phyloP scores from a whole-genome alignment of 768 basidiomycete species.

The Pleurotus pulmonarius region DNA sequence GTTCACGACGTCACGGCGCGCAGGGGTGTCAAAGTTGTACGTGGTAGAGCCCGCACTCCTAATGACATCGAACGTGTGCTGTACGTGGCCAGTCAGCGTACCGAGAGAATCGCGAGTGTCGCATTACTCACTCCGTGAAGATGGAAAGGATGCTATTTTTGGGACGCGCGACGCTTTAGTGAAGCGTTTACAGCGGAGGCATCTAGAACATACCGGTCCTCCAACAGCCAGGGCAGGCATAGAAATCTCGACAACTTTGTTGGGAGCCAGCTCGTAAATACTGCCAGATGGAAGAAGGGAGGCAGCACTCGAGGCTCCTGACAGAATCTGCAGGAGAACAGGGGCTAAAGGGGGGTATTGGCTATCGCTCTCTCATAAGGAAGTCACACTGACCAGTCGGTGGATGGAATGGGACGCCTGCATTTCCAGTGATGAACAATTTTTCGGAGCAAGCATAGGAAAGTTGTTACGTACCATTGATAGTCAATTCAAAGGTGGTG shows the following conservation, averaged over 20 bases:
- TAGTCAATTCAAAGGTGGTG: constrained; percentile 14
- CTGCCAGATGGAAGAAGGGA: constrained; percentile 46
- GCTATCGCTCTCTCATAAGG: too few relatives aligned
- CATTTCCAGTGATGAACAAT: too few relatives aligned
- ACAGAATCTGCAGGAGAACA: constrained; percentile 56
- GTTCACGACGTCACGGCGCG: constrained; percentile 48
- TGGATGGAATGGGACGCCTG: too few relatives aligned
- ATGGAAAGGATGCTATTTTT: constrained; percentile 35
- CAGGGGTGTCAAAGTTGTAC: constrained; percentile 49
- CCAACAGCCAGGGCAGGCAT: constrained; percentile 30
- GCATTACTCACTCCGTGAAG: constrained; percentile 27
- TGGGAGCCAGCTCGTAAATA: constrained; percentile 41
- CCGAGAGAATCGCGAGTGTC: too few relatives aligned
- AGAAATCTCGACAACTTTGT: constrained; percentile 33
- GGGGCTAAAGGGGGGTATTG: too few relatives aligned
- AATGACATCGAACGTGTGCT: constrained; percentile 45
- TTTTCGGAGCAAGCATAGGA: neutral
- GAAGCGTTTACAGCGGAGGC: too few relatives aligned
- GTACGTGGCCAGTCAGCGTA: neutral
- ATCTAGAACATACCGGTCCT: constrained; percentile 27
- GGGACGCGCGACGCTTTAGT: neutral
- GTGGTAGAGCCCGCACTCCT: constrained; percentile 31
- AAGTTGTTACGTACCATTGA: constrained; percentile 25
- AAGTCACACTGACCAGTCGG: too few relatives aligned
- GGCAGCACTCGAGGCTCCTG: constrained; percentile 43